phyloP scores from a whole-genome alignment of 257 asterid genomes.

The Solanum bulbocastanum region DNA sequence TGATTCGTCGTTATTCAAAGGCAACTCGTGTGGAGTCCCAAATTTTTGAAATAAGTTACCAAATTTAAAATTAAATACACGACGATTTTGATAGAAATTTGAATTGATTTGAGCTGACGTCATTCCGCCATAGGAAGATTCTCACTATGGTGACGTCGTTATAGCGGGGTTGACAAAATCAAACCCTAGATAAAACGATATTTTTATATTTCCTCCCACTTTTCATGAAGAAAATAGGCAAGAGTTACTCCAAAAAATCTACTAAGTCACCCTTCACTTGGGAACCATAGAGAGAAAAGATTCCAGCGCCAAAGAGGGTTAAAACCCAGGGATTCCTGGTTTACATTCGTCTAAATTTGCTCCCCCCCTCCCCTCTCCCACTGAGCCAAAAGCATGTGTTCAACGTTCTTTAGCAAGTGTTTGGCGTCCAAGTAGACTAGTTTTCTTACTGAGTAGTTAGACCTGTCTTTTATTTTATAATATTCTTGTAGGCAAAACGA shows the following conservation, averaged over 20 bases:
- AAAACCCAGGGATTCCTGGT: too few relatives aligned
- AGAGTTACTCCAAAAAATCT: background rate
- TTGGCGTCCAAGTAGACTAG: too few relatives aligned
- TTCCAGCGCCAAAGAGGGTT: background rate
- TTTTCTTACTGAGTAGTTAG: background rate
- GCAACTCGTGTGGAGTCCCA: background rate
- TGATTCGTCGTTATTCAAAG: background rate
- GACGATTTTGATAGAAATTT: too few relatives aligned
- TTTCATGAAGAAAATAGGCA: too few relatives aligned
- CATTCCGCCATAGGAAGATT: background rate
- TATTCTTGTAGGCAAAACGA: background rate
- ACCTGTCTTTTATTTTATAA: too few relatives aligned
- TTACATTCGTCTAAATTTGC: too few relatives aligned
- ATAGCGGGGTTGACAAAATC: background rate
- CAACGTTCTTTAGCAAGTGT: background rate
- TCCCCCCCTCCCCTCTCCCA: background rate
- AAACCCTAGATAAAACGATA: background rate
- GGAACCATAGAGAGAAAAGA: background rate
- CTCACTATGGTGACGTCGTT: background rate
- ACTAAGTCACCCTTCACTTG: background rate
- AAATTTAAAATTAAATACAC: background rate
- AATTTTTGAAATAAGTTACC: background rate
- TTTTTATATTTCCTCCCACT: background rate
- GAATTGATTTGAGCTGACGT: background rate
- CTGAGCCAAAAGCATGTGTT: background rate